Percentiles rank a stretch among this genome's conserved stretches.
Evolutionary conservation across 2,329 filamentous ascomycete genomes (phyloP).

Genomic region (Colletotrichum sp.): DNA sequence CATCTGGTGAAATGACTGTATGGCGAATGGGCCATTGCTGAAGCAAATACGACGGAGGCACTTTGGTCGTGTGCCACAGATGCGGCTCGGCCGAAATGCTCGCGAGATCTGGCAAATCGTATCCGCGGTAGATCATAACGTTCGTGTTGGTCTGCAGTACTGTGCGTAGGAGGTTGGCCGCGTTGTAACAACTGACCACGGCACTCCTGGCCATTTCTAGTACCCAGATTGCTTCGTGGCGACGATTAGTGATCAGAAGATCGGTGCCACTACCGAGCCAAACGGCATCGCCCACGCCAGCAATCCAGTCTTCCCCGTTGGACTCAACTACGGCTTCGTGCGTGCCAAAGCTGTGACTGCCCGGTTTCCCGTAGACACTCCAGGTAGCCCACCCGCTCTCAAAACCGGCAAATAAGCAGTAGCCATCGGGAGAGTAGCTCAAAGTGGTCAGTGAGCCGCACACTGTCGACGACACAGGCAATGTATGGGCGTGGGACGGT

Average conservation of each 20-base stretch:
- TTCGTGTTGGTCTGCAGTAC: slow-evolving; percentile 87
- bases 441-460: slow-evolving; percentile 78
- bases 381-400: slow-evolving; percentile 93
- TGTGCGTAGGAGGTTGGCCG: slow-evolving; percentile 88
- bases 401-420: slow-evolving; percentile 93
- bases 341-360: slow-evolving; percentile 80
- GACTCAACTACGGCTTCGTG: slow-evolving; percentile 66
- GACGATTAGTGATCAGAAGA: slow-evolving; percentile 73
- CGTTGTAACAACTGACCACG: slow-evolving; percentile 89
- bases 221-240: slow-evolving; percentile 81
- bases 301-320: slow-evolving; percentile 86
- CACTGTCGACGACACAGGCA: slow-evolving; percentile 69
- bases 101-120: slow-evolving; percentile 88
- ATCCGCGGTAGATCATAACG: slow-evolving; percentile 91
- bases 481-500: slow-evolving; percentile 76
- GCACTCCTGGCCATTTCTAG: slow-evolving; percentile 94
- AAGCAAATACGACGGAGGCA: slow-evolving; percentile 83
- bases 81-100: slow-evolving; percentile 91
- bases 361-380: slow-evolving; percentile 95
- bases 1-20: slow-evolving; percentile 88
- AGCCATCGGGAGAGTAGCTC: slow-evolving; percentile 91
- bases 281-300: slow-evolving; percentile 75
- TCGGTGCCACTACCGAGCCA: slow-evolving; percentile 92
- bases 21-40: slow-evolving; percentile 94
- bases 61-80: slow-evolving; percentile 91